These are phyloP conservation scores for Fusarium caatingaense DNA, from an alignment of 2,329 filamentous ascomycete species.

Conservation along the genomic window DNA sequence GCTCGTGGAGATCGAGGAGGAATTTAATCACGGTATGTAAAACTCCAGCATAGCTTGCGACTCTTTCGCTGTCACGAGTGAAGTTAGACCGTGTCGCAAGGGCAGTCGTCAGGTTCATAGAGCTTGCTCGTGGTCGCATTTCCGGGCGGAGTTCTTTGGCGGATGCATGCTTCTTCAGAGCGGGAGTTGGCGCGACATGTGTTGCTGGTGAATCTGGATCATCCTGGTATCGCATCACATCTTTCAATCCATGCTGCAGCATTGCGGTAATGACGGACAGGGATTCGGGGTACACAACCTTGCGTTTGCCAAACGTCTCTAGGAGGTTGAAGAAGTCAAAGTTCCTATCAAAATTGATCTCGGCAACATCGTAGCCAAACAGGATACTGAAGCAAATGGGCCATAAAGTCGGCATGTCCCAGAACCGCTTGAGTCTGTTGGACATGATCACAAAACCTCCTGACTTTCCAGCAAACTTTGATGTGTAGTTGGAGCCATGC, in stretches of 20 bases:
- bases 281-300: conserved; percentile 80
- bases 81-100: conserved; percentile 60
- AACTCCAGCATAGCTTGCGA: conserved; percentile 68
- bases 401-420: conserved; percentile 88
- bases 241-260: conserved; percentile 85
- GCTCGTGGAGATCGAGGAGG: conserved; percentile 79
- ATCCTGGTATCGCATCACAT: conserved; percentile 71
- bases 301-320: conserved; percentile 76
- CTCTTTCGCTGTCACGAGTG: conserved; percentile 58
- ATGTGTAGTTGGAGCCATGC: conserved; percentile 83
- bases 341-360: conserved; percentile 76
- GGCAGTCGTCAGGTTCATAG: conserved; percentile 74
- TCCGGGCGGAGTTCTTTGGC: conserved; percentile 25
- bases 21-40: conserved; percentile 84
- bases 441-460: conserved; percentile 91
- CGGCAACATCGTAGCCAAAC: conserved; percentile 84
- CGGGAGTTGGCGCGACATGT: conserved; percentile 6
- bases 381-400: conserved; percentile 87
- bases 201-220: conserved; percentile 66
- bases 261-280: conserved; percentile 85
- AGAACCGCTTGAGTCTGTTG: conserved; percentile 84
- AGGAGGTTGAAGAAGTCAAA: conserved; percentile 81
- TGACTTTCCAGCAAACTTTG: conserved; percentile 84
- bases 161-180: conserved; percentile 23
- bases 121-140: conserved; percentile 61